These are phyloP conservation scores for Trichoderma sp. DNA, from an alignment of 2,329 filamentous ascomycete species.

Conservation along the genomic window DNA sequence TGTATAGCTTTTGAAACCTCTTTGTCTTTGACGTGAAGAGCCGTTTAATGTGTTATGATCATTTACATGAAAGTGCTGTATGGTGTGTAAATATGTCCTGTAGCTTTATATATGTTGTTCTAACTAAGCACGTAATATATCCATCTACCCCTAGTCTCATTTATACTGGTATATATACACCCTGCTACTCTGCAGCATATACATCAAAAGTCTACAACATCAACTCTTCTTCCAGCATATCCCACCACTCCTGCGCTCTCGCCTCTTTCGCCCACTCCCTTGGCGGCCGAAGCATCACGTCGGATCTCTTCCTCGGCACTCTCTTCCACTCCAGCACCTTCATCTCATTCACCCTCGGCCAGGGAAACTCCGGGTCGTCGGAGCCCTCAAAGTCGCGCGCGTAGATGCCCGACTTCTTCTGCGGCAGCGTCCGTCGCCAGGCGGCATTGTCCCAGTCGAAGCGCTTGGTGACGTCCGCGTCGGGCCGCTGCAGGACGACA, in stretches of 20 bases:
- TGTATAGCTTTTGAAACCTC: background rate
- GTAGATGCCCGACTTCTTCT: constrained; percentile 32
- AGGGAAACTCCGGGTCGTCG: constrained; percentile 33
- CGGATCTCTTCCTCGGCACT: constrained; percentile 33
- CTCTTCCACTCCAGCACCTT: constrained; percentile 36
- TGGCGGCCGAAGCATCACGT: constrained; percentile 33
- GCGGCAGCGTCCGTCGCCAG: constrained; percentile 37
- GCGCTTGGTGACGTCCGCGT: constrained; percentile 29
- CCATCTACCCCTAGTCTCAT: background rate
- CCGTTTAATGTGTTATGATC: background rate
- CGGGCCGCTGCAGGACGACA: constrained; percentile 36
- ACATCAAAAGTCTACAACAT: constrained; percentile 33
- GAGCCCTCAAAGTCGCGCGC: constrained; percentile 27
- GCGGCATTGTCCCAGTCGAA: constrained; percentile 33
- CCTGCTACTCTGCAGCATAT: background rate
- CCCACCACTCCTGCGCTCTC: constrained; percentile 38
- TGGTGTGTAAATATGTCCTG: background rate
- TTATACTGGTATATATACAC: background rate
- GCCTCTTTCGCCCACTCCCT: constrained; percentile 25
- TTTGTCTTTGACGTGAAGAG: background rate
- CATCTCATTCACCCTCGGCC: constrained; percentile 34
- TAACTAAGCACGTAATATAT: background rate
- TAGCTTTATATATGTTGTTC: background rate
- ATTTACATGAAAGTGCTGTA: background rate
- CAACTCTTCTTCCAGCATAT: constrained; percentile 38